These are phyloP conservation scores for Macrolepiota fuliginosa DNA, from an alignment of 768 basidiomycete genomes.

Conservation along the genomic window DNA sequence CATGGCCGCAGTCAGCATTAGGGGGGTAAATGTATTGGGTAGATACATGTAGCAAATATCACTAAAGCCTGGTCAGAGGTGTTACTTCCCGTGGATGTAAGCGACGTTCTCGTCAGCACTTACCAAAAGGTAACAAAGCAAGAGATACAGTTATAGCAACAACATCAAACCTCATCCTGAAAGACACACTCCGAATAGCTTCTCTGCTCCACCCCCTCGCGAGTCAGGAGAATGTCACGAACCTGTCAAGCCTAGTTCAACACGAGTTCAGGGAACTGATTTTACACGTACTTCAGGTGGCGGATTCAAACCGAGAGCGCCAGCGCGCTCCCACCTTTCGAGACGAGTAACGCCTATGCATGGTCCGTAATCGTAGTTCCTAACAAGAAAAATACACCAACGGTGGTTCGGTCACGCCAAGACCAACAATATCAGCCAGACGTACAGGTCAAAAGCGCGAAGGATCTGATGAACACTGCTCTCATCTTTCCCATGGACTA, in stretches of 20 bases:
- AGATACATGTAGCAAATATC: slow-evolving; percentile 10
- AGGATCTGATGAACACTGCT: slow-evolving; percentile 70
- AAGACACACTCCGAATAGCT: slow-evolving; percentile 67
- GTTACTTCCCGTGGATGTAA: background rate
- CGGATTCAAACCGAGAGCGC: slow-evolving; percentile 74
- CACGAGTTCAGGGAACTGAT: background rate
- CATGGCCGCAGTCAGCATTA: background rate
- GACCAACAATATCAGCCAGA: slow-evolving; percentile 4
- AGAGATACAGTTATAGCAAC: background rate
- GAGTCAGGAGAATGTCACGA: slow-evolving; percentile 70
- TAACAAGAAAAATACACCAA: slow-evolving; percentile 23
- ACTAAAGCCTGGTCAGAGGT: background rate
- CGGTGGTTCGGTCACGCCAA: background rate
- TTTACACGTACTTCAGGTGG: slow-evolving; percentile 61
- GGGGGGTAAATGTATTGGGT: background rate
- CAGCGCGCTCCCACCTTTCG: slow-evolving; percentile 85
- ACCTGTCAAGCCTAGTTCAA: slow-evolving; percentile 44
- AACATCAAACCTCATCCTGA: slow-evolving; percentile 36
- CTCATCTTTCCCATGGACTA: slow-evolving; percentile 67
- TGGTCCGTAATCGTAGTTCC: slow-evolving; percentile 79
- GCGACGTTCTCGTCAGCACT: background rate
- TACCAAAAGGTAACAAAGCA: background rate
- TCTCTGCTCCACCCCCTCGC: slow-evolving; percentile 53
- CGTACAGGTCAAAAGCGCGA: slow-evolving; percentile 75
- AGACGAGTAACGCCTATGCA: slow-evolving; percentile 78